These are phyloP conservation scores for Samsoniella hepiali DNA, from an alignment of 2,329 filamentous ascomycete species.

Conservation along the genomic window DNA sequence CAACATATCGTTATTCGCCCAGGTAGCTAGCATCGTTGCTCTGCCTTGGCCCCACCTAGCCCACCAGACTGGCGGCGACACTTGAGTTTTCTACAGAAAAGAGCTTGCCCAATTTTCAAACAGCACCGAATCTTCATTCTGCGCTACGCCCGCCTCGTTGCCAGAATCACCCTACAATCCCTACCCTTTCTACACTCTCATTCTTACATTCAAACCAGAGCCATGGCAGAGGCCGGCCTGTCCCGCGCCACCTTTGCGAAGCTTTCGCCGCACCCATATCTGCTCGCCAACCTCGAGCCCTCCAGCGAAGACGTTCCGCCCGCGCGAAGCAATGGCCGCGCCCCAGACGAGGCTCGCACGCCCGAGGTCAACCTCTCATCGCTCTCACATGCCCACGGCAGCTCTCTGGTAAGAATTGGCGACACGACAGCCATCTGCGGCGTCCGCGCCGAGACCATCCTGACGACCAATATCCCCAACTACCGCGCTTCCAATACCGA, in stretches of 20 bases:
- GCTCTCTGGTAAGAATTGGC: constrained; percentile 80
- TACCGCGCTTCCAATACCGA: constrained; percentile 47
- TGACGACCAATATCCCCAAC: constrained; percentile 69
- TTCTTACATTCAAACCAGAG: constrained; percentile 16
- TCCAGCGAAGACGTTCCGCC: constrained; percentile 45
- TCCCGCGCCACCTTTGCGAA: constrained; percentile 76
- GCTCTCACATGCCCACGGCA: constrained; percentile 85
- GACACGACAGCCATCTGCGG: constrained; percentile 95
- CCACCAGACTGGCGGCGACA: not conserved
- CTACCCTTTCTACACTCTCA: not conserved
- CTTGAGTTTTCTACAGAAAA: not conserved
- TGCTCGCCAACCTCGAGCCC: constrained; percentile 81
- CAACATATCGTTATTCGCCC: too few species aligned
- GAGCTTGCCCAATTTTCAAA: constrained; percentile 7
- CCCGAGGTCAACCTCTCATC: constrained; percentile 80
- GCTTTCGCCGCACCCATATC: constrained; percentile 82
- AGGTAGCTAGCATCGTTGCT: too few species aligned
- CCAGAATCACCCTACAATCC: not conserved
- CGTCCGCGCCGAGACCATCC: constrained; percentile 79
- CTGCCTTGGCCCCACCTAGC: not conserved
- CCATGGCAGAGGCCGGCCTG: constrained; percentile 39
- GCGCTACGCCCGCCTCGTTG: not conserved
- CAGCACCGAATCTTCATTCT: not conserved
- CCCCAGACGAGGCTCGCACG: constrained; percentile 63
- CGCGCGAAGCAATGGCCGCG: constrained; percentile 77